These are phyloP conservation scores for Ampelocalamus luodianensis DNA, from an alignment of 176 grass and related monocot species.

Conservation along the genomic window DNA sequence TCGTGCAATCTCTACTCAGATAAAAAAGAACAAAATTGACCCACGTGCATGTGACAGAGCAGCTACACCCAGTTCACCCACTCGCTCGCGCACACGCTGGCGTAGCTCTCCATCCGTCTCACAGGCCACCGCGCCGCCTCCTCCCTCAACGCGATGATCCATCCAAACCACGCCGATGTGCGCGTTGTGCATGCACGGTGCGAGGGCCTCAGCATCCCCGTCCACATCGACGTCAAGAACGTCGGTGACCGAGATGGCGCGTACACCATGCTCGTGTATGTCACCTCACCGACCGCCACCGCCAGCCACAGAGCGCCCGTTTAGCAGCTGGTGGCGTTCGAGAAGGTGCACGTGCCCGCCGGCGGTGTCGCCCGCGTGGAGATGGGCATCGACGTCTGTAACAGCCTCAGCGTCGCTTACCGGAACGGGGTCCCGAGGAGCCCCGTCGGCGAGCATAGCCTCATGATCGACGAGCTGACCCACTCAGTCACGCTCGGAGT, in stretches of 20 bases:
- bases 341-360: slow-evolving; percentile 70
- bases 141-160: too few species aligned
- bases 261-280: slow-evolving; percentile 70
- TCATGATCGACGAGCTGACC: slow-evolving; percentile 60
- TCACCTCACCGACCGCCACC: slow-evolving; percentile 33
- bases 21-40: too few species aligned
- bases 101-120: too few species aligned
- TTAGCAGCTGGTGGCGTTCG: slow-evolving; percentile 72
- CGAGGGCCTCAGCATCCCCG: slow-evolving; percentile 25
- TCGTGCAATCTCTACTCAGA: too few species aligned
- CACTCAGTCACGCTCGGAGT: slow-evolving; percentile 56
- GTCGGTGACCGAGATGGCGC: slow-evolving; percentile 62
- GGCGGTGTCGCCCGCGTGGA: slow-evolving; percentile 55
- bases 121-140: too few species aligned
- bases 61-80: too few species aligned
- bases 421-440: slow-evolving; percentile 54
- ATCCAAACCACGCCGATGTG: too few species aligned
- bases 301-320: slow-evolving; percentile 35
- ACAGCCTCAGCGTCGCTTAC: slow-evolving; percentile 56
- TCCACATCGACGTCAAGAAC: slow-evolving; percentile 73
- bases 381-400: slow-evolving; percentile 63
- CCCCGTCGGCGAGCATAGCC: slow-evolving; percentile 58
- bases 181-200: too few species aligned
- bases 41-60: too few species aligned
- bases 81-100: too few species aligned